Percentiles rank a stretch among this genome's conserved stretches.
Conservation (phyloP, 75 land plant species). For the Pinus tabuliformis region DNA sequence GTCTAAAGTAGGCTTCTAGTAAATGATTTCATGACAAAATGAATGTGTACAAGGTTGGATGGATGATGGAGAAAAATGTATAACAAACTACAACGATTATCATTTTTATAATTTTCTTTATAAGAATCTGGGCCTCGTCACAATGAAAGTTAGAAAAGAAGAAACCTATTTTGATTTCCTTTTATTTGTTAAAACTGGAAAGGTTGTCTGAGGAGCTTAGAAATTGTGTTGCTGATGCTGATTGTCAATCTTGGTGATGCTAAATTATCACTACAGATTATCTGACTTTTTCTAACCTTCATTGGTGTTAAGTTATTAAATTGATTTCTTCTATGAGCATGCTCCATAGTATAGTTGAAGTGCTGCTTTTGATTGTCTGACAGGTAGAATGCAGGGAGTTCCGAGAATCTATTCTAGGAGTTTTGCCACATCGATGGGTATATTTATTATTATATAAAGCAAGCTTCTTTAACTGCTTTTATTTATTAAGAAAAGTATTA, state of each 20-base stretch:
- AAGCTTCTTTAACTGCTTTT: not conserved
- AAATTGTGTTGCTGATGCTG: not conserved
- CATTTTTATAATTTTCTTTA: not conserved
- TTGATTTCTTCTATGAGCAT: not conserved
- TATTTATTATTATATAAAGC: not conserved
- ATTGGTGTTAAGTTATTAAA: not conserved
- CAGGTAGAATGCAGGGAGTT: conserved; percentile 94
- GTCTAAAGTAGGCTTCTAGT: not conserved
- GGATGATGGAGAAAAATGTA: not conserved
- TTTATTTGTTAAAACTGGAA: not conserved
- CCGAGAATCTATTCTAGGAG: conserved; percentile 90
- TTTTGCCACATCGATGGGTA: conserved; percentile 99
- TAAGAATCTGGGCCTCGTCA: not conserved
- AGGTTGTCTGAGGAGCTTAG: not conserved
- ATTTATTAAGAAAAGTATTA: not conserved
- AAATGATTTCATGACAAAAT: not conserved
- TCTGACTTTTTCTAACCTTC: not conserved
- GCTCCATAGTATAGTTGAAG: not conserved
- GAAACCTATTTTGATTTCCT: not conserved
- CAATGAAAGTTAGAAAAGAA: not conserved
- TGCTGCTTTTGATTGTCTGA: not conserved
- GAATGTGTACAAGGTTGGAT: not conserved
- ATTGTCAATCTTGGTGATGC: not conserved
- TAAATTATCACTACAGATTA: too few relatives aligned
- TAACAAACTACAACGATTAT: not conserved